A percentile compares a stretch with the other conserved stretches of the same genome.
These are phyloP conservation scores for Lipomyces orientalis DNA, from an alignment of 805 yeast genomes.

Conservation along the genomic window DNA sequence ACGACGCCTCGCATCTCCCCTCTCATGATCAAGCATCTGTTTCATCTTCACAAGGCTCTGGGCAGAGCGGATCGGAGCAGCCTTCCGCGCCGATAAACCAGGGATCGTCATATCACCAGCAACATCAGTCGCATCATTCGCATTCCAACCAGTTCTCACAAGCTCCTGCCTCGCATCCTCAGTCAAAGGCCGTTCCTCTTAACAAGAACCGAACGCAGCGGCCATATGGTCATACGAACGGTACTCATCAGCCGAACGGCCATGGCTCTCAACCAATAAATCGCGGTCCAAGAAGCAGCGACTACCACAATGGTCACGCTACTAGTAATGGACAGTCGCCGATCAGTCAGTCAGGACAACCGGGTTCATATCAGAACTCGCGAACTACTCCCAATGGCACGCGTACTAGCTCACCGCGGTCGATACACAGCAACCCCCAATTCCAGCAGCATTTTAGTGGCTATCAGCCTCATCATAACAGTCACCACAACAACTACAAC, in stretches of 20 bases:
- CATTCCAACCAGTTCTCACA: conserved; percentile 5
- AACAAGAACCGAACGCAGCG: conserved; percentile 21
- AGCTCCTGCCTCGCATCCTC: conserved; percentile 3
- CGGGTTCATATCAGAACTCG: conserved; percentile 5
- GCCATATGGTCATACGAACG: conserved; percentile 21
- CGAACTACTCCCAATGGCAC: conserved; percentile 16
- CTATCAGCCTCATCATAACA: conserved; percentile 25
- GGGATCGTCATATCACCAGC: conserved; percentile 5
- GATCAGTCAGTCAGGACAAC: conserved; percentile 13
- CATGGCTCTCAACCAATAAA: conserved; percentile 7
- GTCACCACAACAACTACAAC: conserved; percentile 20
- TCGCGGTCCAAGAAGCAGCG: conserved; percentile 17
- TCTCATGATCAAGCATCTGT: not conserved
- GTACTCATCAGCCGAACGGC: conserved; percentile 9
- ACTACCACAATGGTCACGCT: conserved; percentile 16
- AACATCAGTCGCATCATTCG: conserved; percentile 14
- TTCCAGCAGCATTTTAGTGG: conserved; percentile 25
- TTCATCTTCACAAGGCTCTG: not conserved
- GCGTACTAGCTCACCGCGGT: conserved; percentile 31
- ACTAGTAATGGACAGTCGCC: conserved; percentile 22
- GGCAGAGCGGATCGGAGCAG: not conserved
- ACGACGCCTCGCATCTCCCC: conserved; percentile 5
- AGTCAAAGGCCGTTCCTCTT: conserved; percentile 18
- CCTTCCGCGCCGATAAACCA: not conserved
- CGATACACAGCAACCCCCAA: conserved; percentile 27